These are phyloP conservation scores for Zasmidium cellare DNA, from an alignment of 2,329 filamentous ascomycete species.

Conservation along the genomic window DNA sequence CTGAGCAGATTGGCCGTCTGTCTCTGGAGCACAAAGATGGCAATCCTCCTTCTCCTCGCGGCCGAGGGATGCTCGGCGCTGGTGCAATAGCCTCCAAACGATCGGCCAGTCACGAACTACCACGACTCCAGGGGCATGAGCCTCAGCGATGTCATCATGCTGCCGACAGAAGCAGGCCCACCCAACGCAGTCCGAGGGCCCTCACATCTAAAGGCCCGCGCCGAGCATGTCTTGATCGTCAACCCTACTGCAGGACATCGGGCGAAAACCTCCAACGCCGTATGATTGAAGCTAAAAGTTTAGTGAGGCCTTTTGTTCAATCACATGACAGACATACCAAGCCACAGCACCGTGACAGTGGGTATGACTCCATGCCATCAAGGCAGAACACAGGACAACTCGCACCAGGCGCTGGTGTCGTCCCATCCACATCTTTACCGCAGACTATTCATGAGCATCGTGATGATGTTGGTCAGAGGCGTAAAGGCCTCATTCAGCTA, in stretches of 20 bases:
- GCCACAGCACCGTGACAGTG: conserved; percentile 11
- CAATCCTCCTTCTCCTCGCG: neutral
- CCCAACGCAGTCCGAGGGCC: neutral
- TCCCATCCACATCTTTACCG: neutral
- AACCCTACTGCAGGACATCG: neutral
- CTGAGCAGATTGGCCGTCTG: conserved; percentile 11
- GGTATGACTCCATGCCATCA: conserved; percentile 13
- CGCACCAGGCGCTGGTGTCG: neutral
- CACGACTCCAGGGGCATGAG: conserved; percentile 3
- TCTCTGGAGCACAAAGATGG: conserved; percentile 11
- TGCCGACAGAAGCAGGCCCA: neutral
- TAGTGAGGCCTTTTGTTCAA: conserved; percentile 8
- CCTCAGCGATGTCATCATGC: conserved; percentile 1
- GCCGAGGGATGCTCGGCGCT: conserved; percentile 5
- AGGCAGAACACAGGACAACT: conserved; percentile 1
- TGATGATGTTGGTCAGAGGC: conserved; percentile 2
- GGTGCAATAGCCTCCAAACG: conserved; percentile 7
- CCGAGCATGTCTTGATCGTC: neutral
- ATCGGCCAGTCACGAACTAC: conserved; percentile 10
- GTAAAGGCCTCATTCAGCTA: conserved; percentile 4
- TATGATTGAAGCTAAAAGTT: conserved; percentile 1
- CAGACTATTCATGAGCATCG: neutral
- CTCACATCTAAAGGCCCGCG: neutral
- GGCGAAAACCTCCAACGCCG: conserved; percentile 3
- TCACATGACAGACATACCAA: conserved; percentile 6